Evolutionary conservation across 495 filamentous ascomycete species (phyloP).

Genomic region (Annulohypoxylon nitens): DNA sequence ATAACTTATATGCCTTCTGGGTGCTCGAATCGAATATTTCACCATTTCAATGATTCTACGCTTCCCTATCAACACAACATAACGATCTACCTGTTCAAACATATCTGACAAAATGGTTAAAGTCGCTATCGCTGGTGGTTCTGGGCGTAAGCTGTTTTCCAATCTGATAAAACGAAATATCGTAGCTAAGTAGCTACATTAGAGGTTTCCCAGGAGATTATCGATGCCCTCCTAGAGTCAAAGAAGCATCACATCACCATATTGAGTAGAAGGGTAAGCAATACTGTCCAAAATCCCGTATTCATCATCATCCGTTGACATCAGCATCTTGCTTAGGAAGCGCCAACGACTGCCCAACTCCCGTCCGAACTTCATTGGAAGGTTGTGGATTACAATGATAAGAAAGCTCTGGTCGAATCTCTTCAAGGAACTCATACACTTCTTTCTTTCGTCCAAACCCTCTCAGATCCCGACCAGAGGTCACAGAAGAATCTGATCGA

Average conservation of each 20-base stretch:
- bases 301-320: background rate
- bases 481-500: slow-evolving; percentile 65
- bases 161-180: background rate
- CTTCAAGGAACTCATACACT: slow-evolving; percentile 67
- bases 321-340: slow-evolving; percentile 36
- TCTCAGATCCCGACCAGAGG: slow-evolving; percentile 53
- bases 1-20: too few relatives aligned
- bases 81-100: too few relatives aligned
- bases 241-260: slow-evolving; percentile 67
- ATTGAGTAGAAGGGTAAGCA: slow-evolving; percentile 60
- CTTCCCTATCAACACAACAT: too few relatives aligned
- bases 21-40: too few relatives aligned
- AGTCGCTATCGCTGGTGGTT: slow-evolving; percentile 67
- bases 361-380: slow-evolving; percentile 52
- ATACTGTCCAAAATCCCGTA: background rate
- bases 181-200: slow-evolving; percentile 25
- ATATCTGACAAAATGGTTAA: slow-evolving; percentile 64
- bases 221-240: slow-evolving; percentile 64
- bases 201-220: slow-evolving; percentile 68
- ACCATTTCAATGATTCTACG: too few relatives aligned
- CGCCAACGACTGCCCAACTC: slow-evolving; percentile 17
- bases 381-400: slow-evolving; percentile 61
- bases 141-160: slow-evolving; percentile 58
- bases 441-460: slow-evolving; percentile 64
- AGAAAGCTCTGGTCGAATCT: slow-evolving; percentile 49